A percentile compares a stretch with the other conserved stretches of the same genome.
phyloP scores from a whole-genome alignment of 129 eudicot genomes.

The Cynara cardunculus region DNA sequence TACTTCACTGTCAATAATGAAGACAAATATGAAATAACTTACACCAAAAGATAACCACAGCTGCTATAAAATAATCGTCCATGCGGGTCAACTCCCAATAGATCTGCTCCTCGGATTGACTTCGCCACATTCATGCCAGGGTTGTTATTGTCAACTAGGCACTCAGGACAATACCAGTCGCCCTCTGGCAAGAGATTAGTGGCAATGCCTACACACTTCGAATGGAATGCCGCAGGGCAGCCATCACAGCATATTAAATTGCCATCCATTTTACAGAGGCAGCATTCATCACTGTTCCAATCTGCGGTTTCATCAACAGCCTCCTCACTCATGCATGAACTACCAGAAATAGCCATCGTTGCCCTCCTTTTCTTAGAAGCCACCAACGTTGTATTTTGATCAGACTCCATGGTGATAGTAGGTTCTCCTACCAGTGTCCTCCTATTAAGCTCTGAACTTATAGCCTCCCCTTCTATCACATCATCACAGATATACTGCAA shows the following conservation, averaged over 20 bases:
- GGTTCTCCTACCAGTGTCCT: constrained; percentile 48
- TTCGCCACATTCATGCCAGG: constrained; percentile 43
- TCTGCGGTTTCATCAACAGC: constrained; percentile 54
- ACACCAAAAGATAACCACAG: constrained; percentile 92
- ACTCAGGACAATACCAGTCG: constrained; percentile 98
- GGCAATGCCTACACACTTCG: constrained; percentile 84
- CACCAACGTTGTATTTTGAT: constrained; percentile 28
- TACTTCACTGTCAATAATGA: background rate
- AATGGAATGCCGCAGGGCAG: constrained; percentile 93
- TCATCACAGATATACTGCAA: constrained; percentile 86
- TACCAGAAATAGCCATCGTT: constrained; percentile 36
- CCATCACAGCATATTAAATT: constrained; percentile 96
- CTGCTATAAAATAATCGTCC: constrained; percentile 66
- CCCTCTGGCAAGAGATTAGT: constrained; percentile 78
- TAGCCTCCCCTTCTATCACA: constrained; percentile 63
- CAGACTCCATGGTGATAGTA: constrained; percentile 30
- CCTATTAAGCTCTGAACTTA: constrained; percentile 66
- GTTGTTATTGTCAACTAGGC: constrained; percentile 50
- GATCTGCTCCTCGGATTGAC: constrained; percentile 66
- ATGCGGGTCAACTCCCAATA: constrained; percentile 71
- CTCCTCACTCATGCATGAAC: constrained; percentile 54
- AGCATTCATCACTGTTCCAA: constrained; percentile 86
- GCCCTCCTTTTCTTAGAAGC: constrained; percentile 42
- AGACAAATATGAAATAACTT: constrained; percentile 34
- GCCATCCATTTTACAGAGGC: constrained; percentile 95